Evolutionary conservation across 1,139 yeast genomes (phyloP).

Genomic region (Eremothecium sinecaudum): DNA sequence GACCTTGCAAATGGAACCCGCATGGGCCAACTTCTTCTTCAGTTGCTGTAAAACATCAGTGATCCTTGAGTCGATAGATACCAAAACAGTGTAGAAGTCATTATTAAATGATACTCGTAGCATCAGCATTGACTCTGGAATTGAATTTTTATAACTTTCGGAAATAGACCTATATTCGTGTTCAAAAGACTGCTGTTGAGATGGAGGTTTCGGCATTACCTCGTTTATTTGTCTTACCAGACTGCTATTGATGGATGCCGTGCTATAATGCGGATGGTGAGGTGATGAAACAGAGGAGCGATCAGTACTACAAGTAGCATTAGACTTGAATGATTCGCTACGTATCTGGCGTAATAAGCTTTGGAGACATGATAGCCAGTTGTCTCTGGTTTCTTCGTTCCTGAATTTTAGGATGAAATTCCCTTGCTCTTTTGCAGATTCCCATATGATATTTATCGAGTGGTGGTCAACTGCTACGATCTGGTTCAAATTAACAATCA

Average conservation of each 20-base stretch:
- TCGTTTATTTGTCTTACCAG: slow-evolving; percentile 33
- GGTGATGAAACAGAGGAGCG: slow-evolving; percentile 22
- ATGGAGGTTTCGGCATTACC: slow-evolving; percentile 24
- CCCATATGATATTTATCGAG: slow-evolving; percentile 64
- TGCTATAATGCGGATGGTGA: slow-evolving; percentile 23
- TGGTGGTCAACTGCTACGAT: slow-evolving; percentile 39
- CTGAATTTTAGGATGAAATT: slow-evolving; percentile 60
- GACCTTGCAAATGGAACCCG: slow-evolving; percentile 40
- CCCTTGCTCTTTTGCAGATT: slow-evolving; percentile 68
- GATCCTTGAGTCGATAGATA: slow-evolving; percentile 30
- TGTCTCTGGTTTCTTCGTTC: slow-evolving; percentile 60
- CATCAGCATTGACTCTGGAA: slow-evolving; percentile 32
- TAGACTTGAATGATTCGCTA: slow-evolving; percentile 31
- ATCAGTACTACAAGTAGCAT: slow-evolving; percentile 18
- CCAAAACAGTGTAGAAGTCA: slow-evolving; percentile 34
- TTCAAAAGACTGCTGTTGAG: slow-evolving; percentile 27
- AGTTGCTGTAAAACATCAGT: slow-evolving; percentile 29
- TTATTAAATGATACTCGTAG: slow-evolving; percentile 33
- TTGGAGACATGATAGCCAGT: slow-evolving; percentile 57
- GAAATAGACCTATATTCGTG: slow-evolving; percentile 33
- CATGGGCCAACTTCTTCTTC: slow-evolving; percentile 34
- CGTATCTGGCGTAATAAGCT: slow-evolving; percentile 32
- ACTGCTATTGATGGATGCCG: slow-evolving; percentile 22
- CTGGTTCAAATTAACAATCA: slow-evolving; percentile 55
- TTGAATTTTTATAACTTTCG: slow-evolving; percentile 32